These are phyloP conservation scores for Cucumis melo DNA, from an alignment of 306 rosid genomes.

Conservation along the genomic window DNA sequence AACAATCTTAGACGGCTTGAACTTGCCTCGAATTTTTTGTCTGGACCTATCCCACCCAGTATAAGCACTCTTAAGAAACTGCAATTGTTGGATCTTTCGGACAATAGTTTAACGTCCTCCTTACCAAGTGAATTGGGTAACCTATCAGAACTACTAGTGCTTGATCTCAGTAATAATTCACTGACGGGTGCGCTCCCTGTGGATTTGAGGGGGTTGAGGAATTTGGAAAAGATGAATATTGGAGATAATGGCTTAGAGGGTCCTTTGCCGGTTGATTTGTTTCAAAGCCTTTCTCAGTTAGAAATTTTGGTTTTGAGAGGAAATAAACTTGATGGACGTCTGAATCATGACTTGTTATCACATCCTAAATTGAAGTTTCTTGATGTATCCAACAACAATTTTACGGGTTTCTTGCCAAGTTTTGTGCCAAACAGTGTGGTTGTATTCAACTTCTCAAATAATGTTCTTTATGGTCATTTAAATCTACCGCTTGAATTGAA, in stretches of 20 bases:
- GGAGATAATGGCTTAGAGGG: constrained; percentile 28
- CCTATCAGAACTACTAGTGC: constrained; percentile 37
- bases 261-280: constrained; percentile 26
- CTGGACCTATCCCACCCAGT: constrained; percentile 48
- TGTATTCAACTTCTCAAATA: constrained; percentile 51
- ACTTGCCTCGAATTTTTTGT: constrained; percentile 52
- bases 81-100: constrained; percentile 36
- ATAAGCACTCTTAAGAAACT: constrained; percentile 37
- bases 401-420: constrained; percentile 41
- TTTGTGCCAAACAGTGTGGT: constrained; percentile 17
- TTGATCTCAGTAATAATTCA: constrained; percentile 57
- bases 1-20: constrained; percentile 44
- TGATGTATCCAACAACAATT: constrained; percentile 52
- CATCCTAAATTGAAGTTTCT: constrained; percentile 31
- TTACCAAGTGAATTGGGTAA: constrained; percentile 40
- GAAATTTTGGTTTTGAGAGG: constrained; percentile 25
- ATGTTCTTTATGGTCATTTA: constrained; percentile 52
- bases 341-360: constrained; percentile 36
- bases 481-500: constrained; percentile 17
- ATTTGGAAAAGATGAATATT: constrained; percentile 21
- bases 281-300: constrained; percentile 23
- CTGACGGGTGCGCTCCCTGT: constrained; percentile 43
- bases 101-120: constrained; percentile 31
- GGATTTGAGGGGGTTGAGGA: constrained; percentile 21
- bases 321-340: constrained; percentile 37